phyloP scores from a whole-genome alignment of 2,329 filamentous ascomycete species.

The Aspergillus aculeatinus region DNA sequence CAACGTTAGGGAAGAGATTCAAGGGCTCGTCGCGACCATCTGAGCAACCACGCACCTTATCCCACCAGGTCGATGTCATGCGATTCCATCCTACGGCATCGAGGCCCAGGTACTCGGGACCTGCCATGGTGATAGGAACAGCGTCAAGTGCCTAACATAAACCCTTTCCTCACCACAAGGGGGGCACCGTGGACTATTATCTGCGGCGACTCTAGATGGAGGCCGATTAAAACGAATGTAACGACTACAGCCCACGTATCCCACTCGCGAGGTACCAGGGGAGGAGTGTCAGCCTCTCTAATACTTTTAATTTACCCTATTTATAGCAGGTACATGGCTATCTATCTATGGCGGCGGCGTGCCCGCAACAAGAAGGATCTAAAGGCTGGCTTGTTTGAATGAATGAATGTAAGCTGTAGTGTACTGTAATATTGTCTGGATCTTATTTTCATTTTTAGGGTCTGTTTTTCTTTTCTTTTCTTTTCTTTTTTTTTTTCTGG shows the following conservation, averaged over 20 bases:
- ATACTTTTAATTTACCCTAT: slow-evolving; percentile 5
- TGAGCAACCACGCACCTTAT: slow-evolving; percentile 6
- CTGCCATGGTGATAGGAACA: slow-evolving; percentile 13
- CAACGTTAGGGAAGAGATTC: neutral
- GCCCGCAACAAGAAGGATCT: neutral
- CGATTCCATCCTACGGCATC: slow-evolving; percentile 19
- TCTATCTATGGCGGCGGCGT: neutral
- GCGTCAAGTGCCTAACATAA: neutral
- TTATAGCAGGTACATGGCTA: slow-evolving; percentile 6
- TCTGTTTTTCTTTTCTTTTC: neutral
- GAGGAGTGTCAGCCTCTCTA: neutral
- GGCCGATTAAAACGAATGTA: neutral
- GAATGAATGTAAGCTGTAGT: neutral
- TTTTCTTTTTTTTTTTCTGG: neutral
- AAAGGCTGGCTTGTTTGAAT: neutral
- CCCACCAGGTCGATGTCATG: slow-evolving; percentile 21
- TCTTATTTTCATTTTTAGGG: neutral
- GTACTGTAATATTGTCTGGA: neutral
- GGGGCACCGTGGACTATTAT: neutral
- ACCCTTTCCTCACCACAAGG: neutral
- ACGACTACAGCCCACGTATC: neutral
- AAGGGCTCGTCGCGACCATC: neutral
- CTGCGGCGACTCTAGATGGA: neutral
- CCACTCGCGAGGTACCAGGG: neutral
- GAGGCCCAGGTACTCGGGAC: slow-evolving; percentile 18